Base-by-base conservation (phyloP, 1,284 basidiomycete genomes). In the Austropuccinia psidii region DNA sequence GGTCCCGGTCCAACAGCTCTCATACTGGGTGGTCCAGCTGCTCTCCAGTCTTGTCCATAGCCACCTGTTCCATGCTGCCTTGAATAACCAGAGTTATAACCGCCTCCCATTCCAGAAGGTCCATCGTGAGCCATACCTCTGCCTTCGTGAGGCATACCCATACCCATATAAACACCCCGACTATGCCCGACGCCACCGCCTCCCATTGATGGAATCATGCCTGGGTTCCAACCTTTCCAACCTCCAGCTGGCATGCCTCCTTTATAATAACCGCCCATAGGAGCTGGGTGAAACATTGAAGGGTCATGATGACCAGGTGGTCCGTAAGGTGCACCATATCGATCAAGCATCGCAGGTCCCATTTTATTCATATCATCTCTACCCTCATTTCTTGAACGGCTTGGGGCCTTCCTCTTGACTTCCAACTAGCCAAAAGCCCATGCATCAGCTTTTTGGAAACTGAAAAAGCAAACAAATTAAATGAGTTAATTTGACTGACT, bases 361-460 rank as follows among this genome's bases (percentile, higher is more conserved):
- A 79, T 77, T 61, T 75, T 76, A 72, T 55, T 43, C 60, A 77
- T 66, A n/a, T 74, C 75, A 57, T 75, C 73, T 31, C 80, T 79
- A 21, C 81, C 78, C 49, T 81, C 81, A 69, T 91, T 86, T 1
- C 92, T 91, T 81, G 94, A 91, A 7, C 64, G 57, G 24, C 72
- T 65, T 4, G 50, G 61, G n/a, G 54, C 65, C 33, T 91, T 92
- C 74, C 91, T 85, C 82, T 97, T 97, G 70, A 97, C 91, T 79
- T 98, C 93, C 77, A 98, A 93, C 91, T 95, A 77, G 21, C 77
- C 0, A 55, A 4, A 43, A 49, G 35, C 70, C 49, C 33, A 50
- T 54, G 27, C 67, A 75, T 37, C 21, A 76, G 37, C 49, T 19
- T 8, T 9, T 41, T 33, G 55, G 65, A 52, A 35, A 35, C 9